Evolutionary conservation across 2,329 filamentous ascomycete genomes (phyloP).

Genomic region (Boeremia lycopersici): DNA sequence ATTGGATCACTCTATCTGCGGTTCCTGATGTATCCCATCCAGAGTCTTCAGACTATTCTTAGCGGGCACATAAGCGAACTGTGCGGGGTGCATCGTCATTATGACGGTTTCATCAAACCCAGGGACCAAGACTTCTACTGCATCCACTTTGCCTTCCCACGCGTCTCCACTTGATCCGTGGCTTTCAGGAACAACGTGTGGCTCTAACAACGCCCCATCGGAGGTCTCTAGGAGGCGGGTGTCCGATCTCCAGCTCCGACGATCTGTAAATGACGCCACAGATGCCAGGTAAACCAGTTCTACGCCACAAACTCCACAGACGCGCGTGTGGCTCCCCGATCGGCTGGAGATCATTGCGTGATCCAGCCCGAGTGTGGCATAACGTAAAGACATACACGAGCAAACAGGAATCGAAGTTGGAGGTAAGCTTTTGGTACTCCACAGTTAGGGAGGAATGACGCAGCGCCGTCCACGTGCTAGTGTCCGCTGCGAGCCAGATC

Average conservation of each 20-base stretch:
- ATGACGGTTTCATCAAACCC: constrained; percentile 5
- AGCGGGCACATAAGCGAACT: neutral
- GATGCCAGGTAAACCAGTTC: constrained; percentile 4
- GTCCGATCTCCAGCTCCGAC: constrained; percentile 17
- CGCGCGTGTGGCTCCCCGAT: constrained; percentile 16
- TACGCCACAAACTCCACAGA: constrained; percentile 15
- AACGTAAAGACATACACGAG: constrained; percentile 7
- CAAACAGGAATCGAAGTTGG: constrained; percentile 31
- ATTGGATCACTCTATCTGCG: constrained; percentile 13
- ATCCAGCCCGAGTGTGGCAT: constrained; percentile 9
- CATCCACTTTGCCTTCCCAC: neutral
- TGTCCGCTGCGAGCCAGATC: constrained; percentile 17
- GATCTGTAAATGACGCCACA: constrained; percentile 27
- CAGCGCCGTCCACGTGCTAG: constrained; percentile 26
- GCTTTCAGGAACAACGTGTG: constrained; percentile 12
- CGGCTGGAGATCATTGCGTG: constrained; percentile 18
- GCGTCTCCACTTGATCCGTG: constrained; percentile 19
- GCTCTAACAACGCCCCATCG: neutral
- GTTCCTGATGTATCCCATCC: neutral
- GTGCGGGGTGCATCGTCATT: constrained; percentile 11
- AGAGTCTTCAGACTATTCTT: constrained; percentile 10
- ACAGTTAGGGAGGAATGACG: constrained; percentile 35
- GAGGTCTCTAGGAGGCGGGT: neutral
- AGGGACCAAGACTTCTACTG: neutral
- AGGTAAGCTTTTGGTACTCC: constrained; percentile 34